phyloP scores from a whole-genome alignment of 1,284 basidiomycete species.

The Malassezia cuniculi region DNA sequence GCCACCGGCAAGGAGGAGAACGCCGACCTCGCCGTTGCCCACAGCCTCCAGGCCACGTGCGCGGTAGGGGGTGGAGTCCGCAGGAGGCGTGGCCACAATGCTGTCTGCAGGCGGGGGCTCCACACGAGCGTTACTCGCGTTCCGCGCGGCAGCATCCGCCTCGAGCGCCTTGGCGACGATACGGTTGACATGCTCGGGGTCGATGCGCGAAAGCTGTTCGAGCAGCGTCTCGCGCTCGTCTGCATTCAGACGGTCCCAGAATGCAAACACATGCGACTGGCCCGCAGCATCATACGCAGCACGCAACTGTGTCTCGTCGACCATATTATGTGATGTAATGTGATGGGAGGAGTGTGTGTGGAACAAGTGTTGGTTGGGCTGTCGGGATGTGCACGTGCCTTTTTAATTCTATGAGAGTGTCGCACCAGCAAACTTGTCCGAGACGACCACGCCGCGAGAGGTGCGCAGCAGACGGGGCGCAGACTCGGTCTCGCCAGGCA shows the following conservation, averaged over 20 bases:
- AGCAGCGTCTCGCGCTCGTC: slow-evolving; percentile 57
- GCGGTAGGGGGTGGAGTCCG: slow-evolving; percentile 50
- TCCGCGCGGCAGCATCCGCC: slow-evolving; percentile 54
- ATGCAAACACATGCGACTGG: slow-evolving; percentile 77
- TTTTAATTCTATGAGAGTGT: slow-evolving; percentile 25
- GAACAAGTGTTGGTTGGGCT: no score
- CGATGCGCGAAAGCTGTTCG: slow-evolving; percentile 64
- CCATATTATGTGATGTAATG: no score
- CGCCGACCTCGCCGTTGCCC: slow-evolving; percentile 68
- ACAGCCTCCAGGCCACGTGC: slow-evolving; percentile 66
- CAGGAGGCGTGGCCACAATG: slow-evolving; percentile 25
- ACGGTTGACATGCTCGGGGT: slow-evolving; percentile 80
- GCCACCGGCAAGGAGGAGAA: slow-evolving; percentile 91
- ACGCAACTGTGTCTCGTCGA: slow-evolving; percentile 11
- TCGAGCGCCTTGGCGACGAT: slow-evolving; percentile 67
- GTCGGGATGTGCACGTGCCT: no score
- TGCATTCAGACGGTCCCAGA: slow-evolving; percentile 63
- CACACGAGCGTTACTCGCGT: slow-evolving; percentile 44
- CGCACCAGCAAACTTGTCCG: slow-evolving; percentile 32
- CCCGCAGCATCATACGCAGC: slow-evolving; percentile 54
- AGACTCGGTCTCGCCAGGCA: slow-evolving; percentile 37
- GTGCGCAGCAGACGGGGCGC: slow-evolving; percentile 31
- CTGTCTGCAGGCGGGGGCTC: slow-evolving; percentile 26
- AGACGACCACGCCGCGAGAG: slow-evolving; percentile 26
- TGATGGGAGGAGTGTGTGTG: no score